Percentiles rank a stretch among this genome's conserved stretches.
These are phyloP conservation scores for Acanthamoeba sp. DNA, from an alignment of 208 protist genomes.

Conservation along the genomic window DNA sequence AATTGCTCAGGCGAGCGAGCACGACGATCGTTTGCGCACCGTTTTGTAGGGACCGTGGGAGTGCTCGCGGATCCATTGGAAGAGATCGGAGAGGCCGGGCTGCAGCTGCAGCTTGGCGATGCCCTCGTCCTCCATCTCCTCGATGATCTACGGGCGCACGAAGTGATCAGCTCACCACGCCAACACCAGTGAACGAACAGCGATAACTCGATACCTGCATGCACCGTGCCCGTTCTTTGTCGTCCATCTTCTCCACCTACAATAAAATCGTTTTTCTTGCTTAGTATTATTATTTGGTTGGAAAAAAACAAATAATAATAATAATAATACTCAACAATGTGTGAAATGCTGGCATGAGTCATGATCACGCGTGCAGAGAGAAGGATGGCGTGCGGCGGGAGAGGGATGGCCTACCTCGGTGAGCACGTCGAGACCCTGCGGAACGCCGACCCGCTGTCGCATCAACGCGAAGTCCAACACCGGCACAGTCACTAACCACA, in stretches of 20 bases:
- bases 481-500: not conserved
- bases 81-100: conserved; percentile 23
- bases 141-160: conserved; percentile 57
- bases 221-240: not conserved
- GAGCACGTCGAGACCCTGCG: conserved; percentile 14
- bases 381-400: no score
- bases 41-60: conserved; percentile 45
- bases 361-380: no score
- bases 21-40: not conserved
- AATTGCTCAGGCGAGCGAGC: not conserved
- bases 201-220: no score
- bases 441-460: conserved; percentile 14
- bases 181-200: no score
- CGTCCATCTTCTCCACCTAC: conserved; percentile 36
- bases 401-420: not conserved
- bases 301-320: no score
- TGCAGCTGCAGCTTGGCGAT: conserved; percentile 23
- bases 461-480: conserved; percentile 39
- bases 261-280: not conserved
- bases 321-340: not conserved
- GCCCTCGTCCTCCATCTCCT: conserved; percentile 68
- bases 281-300: no score
- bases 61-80: conserved; percentile 45
- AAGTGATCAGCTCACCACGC: no score
- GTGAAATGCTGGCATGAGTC: no score